phyloP scores from a whole-genome alignment of 495 filamentous ascomycete genomes.

The Penicillium simplicissimum region DNA sequence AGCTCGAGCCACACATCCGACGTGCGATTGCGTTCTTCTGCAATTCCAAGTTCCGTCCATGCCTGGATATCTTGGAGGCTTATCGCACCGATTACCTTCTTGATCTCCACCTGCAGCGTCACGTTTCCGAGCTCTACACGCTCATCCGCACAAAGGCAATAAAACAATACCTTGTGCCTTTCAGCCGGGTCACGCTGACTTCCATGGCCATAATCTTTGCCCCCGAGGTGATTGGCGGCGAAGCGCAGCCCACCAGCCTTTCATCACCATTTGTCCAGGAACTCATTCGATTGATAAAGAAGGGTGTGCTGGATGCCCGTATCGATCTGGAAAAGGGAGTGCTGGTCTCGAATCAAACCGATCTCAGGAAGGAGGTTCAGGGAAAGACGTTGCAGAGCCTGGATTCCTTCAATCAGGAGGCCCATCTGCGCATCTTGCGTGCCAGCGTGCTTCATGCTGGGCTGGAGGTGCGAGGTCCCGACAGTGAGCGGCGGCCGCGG shows the following conservation, averaged over 20 bases:
- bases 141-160: constrained; percentile 86
- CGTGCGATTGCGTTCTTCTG: constrained; percentile 87
- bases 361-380: constrained; percentile 69
- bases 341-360: constrained; percentile 66
- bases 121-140: constrained; percentile 67
- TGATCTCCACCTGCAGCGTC: constrained; percentile 81
- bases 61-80: constrained; percentile 76
- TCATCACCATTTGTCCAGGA: constrained; percentile 70
- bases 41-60: constrained; percentile 80
- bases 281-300: constrained; percentile 72
- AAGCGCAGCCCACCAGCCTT: constrained; percentile 43
- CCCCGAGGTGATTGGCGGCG: constrained; percentile 35
- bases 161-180: constrained; percentile 83
- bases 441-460: constrained; percentile 74
- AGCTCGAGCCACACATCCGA: constrained; percentile 91
- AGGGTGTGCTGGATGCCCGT: constrained; percentile 69
- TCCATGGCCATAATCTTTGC: constrained; percentile 68
- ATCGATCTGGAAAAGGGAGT: constrained; percentile 82
- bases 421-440: constrained; percentile 71
- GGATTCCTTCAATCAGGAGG: constrained; percentile 68
- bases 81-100: constrained; percentile 85
- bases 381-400: constrained; percentile 63
- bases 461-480: constrained; percentile 61
- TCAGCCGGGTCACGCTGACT: constrained; percentile 70
- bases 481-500: constrained; percentile 14